Evolutionary conservation across 306 rosid genomes (phyloP).

Genomic region (Corylus heterophylla): DNA sequence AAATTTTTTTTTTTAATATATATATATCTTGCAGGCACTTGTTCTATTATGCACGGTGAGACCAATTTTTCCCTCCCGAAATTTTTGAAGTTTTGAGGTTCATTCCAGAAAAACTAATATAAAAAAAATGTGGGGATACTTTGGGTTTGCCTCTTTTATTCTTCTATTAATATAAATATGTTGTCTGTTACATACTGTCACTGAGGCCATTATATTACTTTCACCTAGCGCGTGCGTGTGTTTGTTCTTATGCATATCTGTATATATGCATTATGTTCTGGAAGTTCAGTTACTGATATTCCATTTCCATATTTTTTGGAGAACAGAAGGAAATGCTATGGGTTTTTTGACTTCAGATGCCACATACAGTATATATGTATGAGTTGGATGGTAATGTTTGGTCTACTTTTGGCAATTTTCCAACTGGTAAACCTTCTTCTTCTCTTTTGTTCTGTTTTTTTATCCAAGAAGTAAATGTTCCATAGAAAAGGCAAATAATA

Average conservation of each 20-base stretch:
- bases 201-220: neutral
- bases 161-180: neutral
- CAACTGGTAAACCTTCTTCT: conserved; percentile 54
- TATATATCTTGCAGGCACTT: conserved; percentile 65
- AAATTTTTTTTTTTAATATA: no score
- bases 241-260: no score
- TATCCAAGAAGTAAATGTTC: neutral
- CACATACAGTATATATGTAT: conserved; percentile 86
- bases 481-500: neutral
- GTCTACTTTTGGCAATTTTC: conserved; percentile 69
- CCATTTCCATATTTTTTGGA: conserved; percentile 8
- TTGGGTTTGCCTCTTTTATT: neutral
- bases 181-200: neutral
- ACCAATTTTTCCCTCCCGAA: neutral
- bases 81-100: neutral
- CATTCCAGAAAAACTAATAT: neutral
- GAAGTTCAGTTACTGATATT: conserved; percentile 3
- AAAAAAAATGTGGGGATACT: neutral
- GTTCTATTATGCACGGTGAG: conserved; percentile 1
- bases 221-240: neutral
- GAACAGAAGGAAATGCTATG: conserved; percentile 71
- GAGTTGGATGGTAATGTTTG: conserved; percentile 84
- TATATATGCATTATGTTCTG: neutral
- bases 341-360: conserved; percentile 85
- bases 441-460: neutral